These are phyloP conservation scores for Cadophora sp. DNA, from an alignment of 2,329 filamentous ascomycete genomes.

Conservation along the genomic window DNA sequence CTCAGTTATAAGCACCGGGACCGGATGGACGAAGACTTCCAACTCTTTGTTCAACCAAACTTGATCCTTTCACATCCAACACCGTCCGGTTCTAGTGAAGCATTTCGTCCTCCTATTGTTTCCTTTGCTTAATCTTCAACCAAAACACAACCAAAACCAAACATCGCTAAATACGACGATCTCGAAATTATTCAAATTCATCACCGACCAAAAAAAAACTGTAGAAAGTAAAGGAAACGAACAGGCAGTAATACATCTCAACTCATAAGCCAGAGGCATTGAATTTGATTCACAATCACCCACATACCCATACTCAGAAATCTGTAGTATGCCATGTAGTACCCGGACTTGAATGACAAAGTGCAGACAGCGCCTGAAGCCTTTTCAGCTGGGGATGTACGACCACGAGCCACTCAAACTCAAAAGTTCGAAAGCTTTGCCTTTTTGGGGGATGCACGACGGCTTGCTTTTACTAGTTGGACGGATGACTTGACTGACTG, in stretches of 20 bases:
- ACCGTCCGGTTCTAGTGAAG: too few species aligned
- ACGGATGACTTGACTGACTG: too few species aligned
- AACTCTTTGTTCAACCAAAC: background rate
- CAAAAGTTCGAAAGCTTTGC: background rate
- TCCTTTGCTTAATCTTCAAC: too few species aligned
- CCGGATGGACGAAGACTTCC: conserved; percentile 33
- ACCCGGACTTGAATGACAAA: background rate
- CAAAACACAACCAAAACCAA: background rate
- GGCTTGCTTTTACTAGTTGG: background rate
- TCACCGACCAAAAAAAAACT: background rate
- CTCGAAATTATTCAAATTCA: too few species aligned
- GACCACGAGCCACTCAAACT: background rate
- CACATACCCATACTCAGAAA: background rate
- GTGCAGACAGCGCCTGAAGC: background rate
- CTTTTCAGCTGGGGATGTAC: background rate
- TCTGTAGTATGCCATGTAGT: background rate
- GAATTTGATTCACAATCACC: background rate
- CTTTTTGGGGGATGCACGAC: background rate
- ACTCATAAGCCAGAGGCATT: too few species aligned
- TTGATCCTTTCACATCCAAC: too few species aligned
- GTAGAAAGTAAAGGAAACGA: background rate
- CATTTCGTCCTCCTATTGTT: too few species aligned
- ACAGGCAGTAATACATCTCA: background rate
- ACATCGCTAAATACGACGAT: background rate
- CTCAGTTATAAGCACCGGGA: conserved; percentile 26